Percentiles rank a stretch among this genome's conserved stretches.
These are phyloP conservation scores for Cladophialophora chaetospira DNA, from an alignment of 2,329 filamentous ascomycete species.

Conservation along the genomic window DNA sequence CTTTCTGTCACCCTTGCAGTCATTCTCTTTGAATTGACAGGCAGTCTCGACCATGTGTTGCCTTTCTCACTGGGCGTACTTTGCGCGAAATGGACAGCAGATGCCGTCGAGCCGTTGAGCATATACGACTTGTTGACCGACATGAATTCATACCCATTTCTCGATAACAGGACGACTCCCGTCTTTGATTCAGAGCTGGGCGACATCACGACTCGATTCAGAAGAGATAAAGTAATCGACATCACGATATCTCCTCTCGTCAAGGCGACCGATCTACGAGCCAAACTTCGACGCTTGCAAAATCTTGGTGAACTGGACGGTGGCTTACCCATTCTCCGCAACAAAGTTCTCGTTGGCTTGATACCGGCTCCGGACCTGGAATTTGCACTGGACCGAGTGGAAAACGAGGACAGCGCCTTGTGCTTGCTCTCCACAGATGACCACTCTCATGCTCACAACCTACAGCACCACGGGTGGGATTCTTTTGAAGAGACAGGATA, in stretches of 20 bases:
- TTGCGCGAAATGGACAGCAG: constrained; percentile 97
- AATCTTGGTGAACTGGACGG: constrained; percentile 87
- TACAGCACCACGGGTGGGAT: constrained; percentile 25
- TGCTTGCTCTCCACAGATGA: constrained; percentile 77
- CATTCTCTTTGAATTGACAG: constrained; percentile 93
- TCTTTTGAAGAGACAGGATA: constrained; percentile 26
- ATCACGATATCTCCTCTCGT: constrained; percentile 81
- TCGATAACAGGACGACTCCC: constrained; percentile 94
- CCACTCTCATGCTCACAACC: constrained; percentile 55
- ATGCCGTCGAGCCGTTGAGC: constrained; percentile 88
- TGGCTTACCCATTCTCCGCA: constrained; percentile 79
- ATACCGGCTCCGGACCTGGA: constrained; percentile 94
- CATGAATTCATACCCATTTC: constrained; percentile 95
- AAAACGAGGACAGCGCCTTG: constrained; percentile 64
- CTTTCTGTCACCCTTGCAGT: constrained; percentile 91
- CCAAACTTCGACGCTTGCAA: constrained; percentile 80
- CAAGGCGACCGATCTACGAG: constrained; percentile 71
- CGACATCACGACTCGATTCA: constrained; percentile 78
- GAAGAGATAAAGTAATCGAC: constrained; percentile 80
- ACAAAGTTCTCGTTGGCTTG: constrained; percentile 79
- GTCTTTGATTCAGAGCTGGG: constrained; percentile 85
- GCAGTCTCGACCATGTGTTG: constrained; percentile 90
- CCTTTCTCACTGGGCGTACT: constrained; percentile 91
- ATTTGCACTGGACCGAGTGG: constrained; percentile 82
- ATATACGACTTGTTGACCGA: constrained; percentile 91